A percentile compares a stretch with the other conserved stretches of the same genome.
These are phyloP conservation scores for Polychaeton citri DNA, from an alignment of 2,329 filamentous ascomycete genomes.

Conservation along the genomic window DNA sequence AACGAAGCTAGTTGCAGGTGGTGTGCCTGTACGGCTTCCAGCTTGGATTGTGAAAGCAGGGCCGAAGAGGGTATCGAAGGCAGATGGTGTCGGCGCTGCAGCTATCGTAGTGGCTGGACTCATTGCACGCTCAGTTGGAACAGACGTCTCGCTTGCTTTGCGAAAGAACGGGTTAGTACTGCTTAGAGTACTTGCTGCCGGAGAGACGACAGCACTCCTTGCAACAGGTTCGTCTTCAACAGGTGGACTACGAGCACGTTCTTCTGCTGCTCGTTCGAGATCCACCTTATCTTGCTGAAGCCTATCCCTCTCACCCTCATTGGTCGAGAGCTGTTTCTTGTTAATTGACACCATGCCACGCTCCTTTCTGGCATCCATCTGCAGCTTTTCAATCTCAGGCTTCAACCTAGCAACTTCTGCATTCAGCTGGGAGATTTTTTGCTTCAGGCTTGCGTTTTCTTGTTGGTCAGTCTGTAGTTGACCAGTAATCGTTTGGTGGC, in stretches of 20 bases:
- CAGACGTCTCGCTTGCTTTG: constrained; percentile 25
- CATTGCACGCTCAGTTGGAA: constrained; percentile 9
- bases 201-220: constrained; percentile 10
- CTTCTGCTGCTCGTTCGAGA: constrained; percentile 41
- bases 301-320: constrained; percentile 78
- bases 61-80: constrained; percentile 23
- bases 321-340: constrained; percentile 89
- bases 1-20: constrained; percentile 19
- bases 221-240: constrained; percentile 5
- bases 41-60: constrained; percentile 24
- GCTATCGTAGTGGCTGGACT: constrained; percentile 9
- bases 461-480: constrained; percentile 75
- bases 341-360: constrained; percentile 96
- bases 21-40: constrained; percentile 14
- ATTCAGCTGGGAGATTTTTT: constrained; percentile 74
- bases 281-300: constrained; percentile 66
- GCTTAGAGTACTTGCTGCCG: constrained; percentile 13
- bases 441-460: constrained; percentile 75
- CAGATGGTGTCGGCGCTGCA: constrained; percentile 19
- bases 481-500: constrained; percentile 63
- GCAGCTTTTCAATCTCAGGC: constrained; percentile 84
- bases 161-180: constrained; percentile 95
- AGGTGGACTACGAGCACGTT: constrained; percentile 4
- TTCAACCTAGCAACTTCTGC: constrained; percentile 71
- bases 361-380: constrained; percentile 82